Base-by-base conservation (phyloP, 1,284 basidiomycete genomes). In the Inonotus obliquus region DNA sequence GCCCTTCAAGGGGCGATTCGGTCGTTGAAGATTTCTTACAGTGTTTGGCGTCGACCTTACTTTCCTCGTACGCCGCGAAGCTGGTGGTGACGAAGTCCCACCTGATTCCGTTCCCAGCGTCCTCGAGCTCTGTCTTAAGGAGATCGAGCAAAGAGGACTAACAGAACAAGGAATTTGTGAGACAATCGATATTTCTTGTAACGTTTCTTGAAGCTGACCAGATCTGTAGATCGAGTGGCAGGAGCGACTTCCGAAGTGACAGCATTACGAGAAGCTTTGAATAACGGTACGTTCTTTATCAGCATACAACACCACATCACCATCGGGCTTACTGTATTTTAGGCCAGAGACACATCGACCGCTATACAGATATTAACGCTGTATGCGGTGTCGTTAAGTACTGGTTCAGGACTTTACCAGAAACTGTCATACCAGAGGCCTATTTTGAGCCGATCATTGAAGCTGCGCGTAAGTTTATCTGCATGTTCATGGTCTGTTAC, bases 161-260 rank as follows among this genome's bases (percentile, higher is more conserved):
- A 82, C 77, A 14, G 89, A 93, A 77, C 83, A 89, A 65, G 91
- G 91, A 21, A 91, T 94, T 38, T 94, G 89, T 92, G 70, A 69
- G 86, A 78, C n/a, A 19, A 38, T 7, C 19, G n/a, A 4, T 35
- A 23, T 35, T 48, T 55, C 35, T 37, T 44, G 23, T 47, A n/a
- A 21, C 13, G 21, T 35, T 32, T 7, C 27, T 21, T 56, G 66
- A 29, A 62, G 48, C 51, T 61, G 13, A 63, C 27, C 2, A 21
- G 29, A 54, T 14, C 47, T 51, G 38, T 52, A 91, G 88, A 92
- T 73, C 91, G 91, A 57, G 86, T 93, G 60, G 86, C 91, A n/a
- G 92, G 92, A 2, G 88, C 90, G 6, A 79, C 79, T 14, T 83
- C 81, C 0, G 85, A 87, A 63, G 87, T 91, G 63, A 84, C 81